A percentile compares a stretch with the other conserved stretches of the same genome.
These are phyloP conservation scores for Aspergillus sp. DNA, from an alignment of 2,329 filamentous ascomycete species.

Conservation along the genomic window DNA sequence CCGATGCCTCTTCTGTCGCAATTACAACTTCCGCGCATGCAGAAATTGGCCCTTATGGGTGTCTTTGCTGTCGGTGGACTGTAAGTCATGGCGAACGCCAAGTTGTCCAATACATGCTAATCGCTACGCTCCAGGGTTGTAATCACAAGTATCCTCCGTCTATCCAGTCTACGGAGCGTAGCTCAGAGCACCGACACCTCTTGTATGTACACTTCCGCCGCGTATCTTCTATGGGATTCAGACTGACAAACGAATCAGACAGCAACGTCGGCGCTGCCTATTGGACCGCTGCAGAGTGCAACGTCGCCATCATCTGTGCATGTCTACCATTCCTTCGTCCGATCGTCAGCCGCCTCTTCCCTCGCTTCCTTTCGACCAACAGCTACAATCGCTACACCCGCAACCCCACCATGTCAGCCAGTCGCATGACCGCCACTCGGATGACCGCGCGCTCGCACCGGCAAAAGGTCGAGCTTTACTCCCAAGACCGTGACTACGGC, in stretches of 20 bases:
- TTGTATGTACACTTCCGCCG: conserved; percentile 15
- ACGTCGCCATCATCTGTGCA: conserved; percentile 45
- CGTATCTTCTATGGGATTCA: too few relatives aligned
- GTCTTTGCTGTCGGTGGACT: conserved; percentile 48
- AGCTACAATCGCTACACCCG: conserved; percentile 28
- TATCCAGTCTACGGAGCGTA: conserved; percentile 29
- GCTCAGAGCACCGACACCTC: conserved; percentile 31
- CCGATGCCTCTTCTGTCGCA: conserved; percentile 46
- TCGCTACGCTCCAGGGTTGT: conserved; percentile 24
- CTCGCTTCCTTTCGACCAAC: conserved; percentile 33
- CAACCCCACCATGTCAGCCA: conserved; percentile 20
- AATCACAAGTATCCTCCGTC: conserved; percentile 35
- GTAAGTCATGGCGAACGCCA: conserved; percentile 20
- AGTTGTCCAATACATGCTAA: background rate
- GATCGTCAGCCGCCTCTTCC: conserved; percentile 42
- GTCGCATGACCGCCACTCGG: conserved; percentile 7
- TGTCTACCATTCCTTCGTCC: conserved; percentile 45
- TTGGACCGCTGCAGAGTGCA: conserved; percentile 47
- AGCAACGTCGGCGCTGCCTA: conserved; percentile 44
- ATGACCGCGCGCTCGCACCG: conserved; percentile 16
- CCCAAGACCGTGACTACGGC: conserved; percentile 31
- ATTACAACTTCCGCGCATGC: conserved; percentile 43
- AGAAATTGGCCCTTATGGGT: conserved; percentile 43
- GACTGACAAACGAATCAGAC: conserved; percentile 3
- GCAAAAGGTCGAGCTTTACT: conserved; percentile 17